Evolutionary conservation across 2,329 filamentous ascomycete species (phyloP), one percentile per base, ranked within the genome.

Genomic region (Ceratocystis destructans): DNA sequence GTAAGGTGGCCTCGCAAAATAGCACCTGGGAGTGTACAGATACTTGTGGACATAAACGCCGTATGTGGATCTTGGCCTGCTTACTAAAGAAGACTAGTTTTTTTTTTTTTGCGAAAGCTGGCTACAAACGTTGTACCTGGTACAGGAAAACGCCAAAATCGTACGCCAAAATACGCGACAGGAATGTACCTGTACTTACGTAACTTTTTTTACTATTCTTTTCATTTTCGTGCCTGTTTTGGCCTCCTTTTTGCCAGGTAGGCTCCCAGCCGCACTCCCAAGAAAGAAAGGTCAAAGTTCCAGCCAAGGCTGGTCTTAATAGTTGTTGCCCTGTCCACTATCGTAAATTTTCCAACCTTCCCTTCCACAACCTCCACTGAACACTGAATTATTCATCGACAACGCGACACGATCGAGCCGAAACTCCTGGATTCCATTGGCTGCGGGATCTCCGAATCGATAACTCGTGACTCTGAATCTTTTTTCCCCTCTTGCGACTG

Each of bases 331-430:
- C 66, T 69, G 68, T 67, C 67, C 62, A 57, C 67, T 61, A 57
- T 59, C 66, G 57, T 65, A 66, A 68, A 67, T 69, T 69, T 69
- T 70, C 61, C 46, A 66, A 64, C 69, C 66, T 68, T 68, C 67
- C 65, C 68, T 61, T 61, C 41, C 33, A 64, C 68, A 70, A 63
- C 55, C 44, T 33, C 53, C 12, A 50, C 50, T 63, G 61, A 37
- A 63, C 37, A 62, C 65, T 20, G n/a, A 64, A 33, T 25, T 61
- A 61, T 50, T 61, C 45, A 65, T 64, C 61, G 61, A 37, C 55
- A 31, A 67, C 66, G 57, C 66, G 66, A 50, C 55, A 67, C 57
- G 55, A 64, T 68, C 61, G 64, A 68, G 64, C 67, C 64, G 61
- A 61, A 64, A 57, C 50, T 61, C 46, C 20, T 44, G 55, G 67